Conservation (phyloP, 148 eudicot genomes). For the Vaccinium vitisidaea region DNA sequence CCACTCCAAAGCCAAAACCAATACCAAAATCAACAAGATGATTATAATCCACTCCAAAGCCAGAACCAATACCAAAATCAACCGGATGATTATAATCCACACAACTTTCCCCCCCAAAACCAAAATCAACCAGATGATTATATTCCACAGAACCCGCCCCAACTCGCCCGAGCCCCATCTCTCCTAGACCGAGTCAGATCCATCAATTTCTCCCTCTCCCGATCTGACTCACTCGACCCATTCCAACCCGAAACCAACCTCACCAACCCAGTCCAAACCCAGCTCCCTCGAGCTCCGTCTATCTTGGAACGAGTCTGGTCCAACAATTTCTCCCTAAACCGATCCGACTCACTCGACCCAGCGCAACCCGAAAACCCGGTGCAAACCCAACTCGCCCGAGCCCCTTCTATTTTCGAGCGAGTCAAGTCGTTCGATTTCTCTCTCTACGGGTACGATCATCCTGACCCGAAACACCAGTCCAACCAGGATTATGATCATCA, state of each 20-base stretch:
- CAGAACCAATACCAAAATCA: not conserved
- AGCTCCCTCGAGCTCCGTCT: slow-evolving; percentile 45
- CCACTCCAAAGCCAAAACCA: too few relatives aligned
- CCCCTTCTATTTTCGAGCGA: slow-evolving; percentile 56
- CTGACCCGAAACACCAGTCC: not conserved
- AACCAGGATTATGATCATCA: slow-evolving; percentile 6
- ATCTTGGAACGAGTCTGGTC: slow-evolving; percentile 45
- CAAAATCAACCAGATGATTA: too few relatives aligned
- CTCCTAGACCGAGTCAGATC: slow-evolving; percentile 46
- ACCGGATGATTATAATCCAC: not conserved
- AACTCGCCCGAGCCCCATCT: slow-evolving; percentile 47
- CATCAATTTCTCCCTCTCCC: slow-evolving; percentile 19
- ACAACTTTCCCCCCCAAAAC: too few relatives aligned
- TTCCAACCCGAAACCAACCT: not conserved
- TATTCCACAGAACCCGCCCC: not conserved
- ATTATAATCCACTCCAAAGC: too few relatives aligned
- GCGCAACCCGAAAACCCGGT: not conserved
- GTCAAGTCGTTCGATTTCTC: slow-evolving; percentile 35
- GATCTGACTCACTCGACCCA: not conserved
- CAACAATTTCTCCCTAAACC: slow-evolving; percentile 12
- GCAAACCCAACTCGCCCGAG: slow-evolving; percentile 26
- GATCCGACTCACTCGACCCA: not conserved
- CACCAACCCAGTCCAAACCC: not conserved
- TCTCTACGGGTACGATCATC: slow-evolving; percentile 5
- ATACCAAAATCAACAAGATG: too few relatives aligned